Conservation (phyloP, 2,329 filamentous ascomycete species). For the Hypoxylon sp. region DNA sequence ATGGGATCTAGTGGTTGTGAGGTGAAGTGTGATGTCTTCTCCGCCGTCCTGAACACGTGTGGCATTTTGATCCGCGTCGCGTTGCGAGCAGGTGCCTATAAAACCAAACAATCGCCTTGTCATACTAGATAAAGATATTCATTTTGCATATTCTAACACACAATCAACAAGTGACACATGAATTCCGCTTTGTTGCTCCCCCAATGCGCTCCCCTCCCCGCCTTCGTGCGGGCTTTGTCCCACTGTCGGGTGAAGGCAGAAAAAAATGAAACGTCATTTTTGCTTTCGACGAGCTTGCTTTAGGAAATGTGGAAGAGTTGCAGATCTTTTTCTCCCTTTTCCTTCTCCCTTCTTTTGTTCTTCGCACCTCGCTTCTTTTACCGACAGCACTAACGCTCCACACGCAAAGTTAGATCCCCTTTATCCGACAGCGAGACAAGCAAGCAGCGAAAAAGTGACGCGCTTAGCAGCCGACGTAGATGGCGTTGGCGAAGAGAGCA, state of each 20-base stretch:
- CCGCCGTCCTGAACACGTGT: conserved; percentile 20
- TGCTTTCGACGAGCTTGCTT: conserved; percentile 9
- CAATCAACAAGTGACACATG: conserved; percentile 37
- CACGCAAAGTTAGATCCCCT: conserved; percentile 10
- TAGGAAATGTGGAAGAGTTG: neutral
- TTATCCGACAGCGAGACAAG: conserved; percentile 13
- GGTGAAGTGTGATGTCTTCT: conserved; percentile 21
- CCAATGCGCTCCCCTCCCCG: conserved; percentile 24
- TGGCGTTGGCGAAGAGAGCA: conserved; percentile 55
- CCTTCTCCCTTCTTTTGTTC: conserved; percentile 8
- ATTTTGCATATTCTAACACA: conserved; percentile 33
- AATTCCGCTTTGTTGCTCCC: conserved; percentile 33
- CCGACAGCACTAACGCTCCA: conserved; percentile 3
- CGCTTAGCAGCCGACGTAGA: conserved; percentile 59
- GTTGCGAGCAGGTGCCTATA: conserved; percentile 7
- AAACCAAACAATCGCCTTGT: conserved; percentile 42
- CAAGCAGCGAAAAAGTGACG: conserved; percentile 3
- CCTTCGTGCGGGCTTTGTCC: conserved; percentile 37
- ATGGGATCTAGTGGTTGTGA: conserved; percentile 20
- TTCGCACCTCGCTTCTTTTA: neutral
- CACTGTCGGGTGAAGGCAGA: conserved; percentile 31
- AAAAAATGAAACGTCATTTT: conserved; percentile 27
- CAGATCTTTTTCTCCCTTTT: conserved; percentile 5
- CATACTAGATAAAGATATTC: conserved; percentile 36
- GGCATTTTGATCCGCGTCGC: conserved; percentile 30